A percentile compares a stretch with the other conserved stretches of the same genome.
These are phyloP conservation scores for Spencermartinsiella ligniputridi DNA, from an alignment of 1,139 yeast genomes.

Conservation along the genomic window DNA sequence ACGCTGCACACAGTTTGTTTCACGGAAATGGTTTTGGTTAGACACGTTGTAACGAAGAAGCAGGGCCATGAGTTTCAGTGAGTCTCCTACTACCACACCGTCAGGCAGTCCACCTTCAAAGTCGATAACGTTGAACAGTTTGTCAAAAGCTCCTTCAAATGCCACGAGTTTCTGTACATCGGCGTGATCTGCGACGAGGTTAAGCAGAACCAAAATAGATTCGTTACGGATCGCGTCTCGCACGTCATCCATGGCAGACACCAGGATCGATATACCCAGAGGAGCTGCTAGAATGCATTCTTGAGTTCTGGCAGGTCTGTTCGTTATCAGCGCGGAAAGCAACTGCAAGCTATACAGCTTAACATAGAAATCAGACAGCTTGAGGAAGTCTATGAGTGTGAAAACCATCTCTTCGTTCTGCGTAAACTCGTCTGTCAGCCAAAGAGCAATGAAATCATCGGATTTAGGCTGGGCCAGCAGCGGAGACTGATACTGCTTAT, in stretches of 20 bases:
- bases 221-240: slow-evolving; percentile 89
- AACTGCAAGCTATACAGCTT: slow-evolving; percentile 78
- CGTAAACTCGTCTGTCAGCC: slow-evolving; percentile 94
- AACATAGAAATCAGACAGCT: slow-evolving; percentile 65
- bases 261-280: slow-evolving; percentile 73
- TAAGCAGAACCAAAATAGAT: slow-evolving; percentile 75
- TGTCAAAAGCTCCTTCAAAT: slow-evolving; percentile 88
- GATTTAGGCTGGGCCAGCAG: slow-evolving; percentile 37
- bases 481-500: slow-evolving; percentile 67
- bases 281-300: slow-evolving; percentile 72
- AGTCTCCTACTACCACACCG: slow-evolving; percentile 86
- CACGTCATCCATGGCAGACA: slow-evolving; percentile 59
- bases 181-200: slow-evolving; percentile 73
- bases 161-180: slow-evolving; percentile 92
- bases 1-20: slow-evolving; percentile 71
- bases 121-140: slow-evolving; percentile 67
- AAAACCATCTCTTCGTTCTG: slow-evolving; percentile 54
- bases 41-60: slow-evolving; percentile 79
- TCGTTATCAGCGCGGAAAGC: slow-evolving; percentile 74
- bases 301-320: slow-evolving; percentile 71
- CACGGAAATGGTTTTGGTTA: slow-evolving; percentile 84
- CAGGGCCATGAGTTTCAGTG: slow-evolving; percentile 68
- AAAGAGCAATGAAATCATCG: slow-evolving; percentile 81
- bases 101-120: slow-evolving; percentile 91
- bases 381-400: slow-evolving; percentile 53